Evolutionary conservation across 139 green algal genomes (phyloP).

Genomic region (Tetraselmis striata): DNA sequence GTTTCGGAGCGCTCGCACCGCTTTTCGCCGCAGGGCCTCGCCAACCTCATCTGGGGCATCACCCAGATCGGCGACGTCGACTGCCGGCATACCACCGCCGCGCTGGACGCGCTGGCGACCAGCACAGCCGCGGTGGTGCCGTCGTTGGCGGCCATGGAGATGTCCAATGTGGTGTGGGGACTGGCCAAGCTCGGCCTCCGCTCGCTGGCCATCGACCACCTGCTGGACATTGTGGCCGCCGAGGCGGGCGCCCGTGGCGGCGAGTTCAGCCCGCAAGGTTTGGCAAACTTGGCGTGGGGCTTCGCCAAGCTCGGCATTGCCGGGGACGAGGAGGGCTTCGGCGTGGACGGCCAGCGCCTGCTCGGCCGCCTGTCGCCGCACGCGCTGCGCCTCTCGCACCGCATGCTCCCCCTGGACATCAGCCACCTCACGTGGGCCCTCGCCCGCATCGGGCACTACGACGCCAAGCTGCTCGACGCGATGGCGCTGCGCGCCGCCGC

Average conservation of each 20-base stretch:
- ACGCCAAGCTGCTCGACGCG: neutral
- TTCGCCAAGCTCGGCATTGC: neutral
- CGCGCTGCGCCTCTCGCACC: no score
- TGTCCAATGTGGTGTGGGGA: neutral
- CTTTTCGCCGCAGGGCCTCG: neutral
- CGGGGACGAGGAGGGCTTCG: neutral
- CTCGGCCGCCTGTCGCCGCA: neutral
- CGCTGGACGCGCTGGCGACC: neutral
- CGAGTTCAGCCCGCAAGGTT: neutral
- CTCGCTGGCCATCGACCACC: neutral
- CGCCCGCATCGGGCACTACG: neutral
- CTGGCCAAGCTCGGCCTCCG: neutral
- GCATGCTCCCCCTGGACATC: neutral
- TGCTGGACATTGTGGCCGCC: neutral
- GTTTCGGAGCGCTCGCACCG: neutral
- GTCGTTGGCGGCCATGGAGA: neutral
- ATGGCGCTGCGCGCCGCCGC: neutral
- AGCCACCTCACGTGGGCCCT: neutral
- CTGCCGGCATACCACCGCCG: neutral
- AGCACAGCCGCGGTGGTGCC: neutral
- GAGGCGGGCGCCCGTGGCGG: neutral
- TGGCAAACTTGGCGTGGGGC: neutral
- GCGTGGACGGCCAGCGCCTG: neutral
- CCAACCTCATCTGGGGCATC: neutral
- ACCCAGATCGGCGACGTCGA: neutral